Evolutionary conservation across 192 early-diverging fungal genomes (phyloP).

Genomic region (Backusella sp.): DNA sequence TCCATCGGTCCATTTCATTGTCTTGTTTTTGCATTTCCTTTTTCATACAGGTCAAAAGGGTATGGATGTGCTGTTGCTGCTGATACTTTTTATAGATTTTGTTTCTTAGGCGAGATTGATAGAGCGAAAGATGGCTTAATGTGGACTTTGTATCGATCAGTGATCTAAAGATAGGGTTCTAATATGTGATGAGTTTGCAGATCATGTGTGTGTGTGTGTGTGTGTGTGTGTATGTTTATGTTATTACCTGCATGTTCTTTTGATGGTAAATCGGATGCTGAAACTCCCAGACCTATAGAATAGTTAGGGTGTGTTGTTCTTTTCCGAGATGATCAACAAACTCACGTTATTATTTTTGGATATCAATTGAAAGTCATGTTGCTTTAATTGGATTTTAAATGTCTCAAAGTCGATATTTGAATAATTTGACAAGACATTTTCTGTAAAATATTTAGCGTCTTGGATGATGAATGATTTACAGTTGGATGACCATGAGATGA

Average conservation of each 20-base stretch:
- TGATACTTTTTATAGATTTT: background rate
- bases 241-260: background rate
- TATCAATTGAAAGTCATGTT: background rate
- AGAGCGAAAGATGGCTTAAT: background rate
- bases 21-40: background rate
- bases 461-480: background rate
- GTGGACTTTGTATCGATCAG: background rate
- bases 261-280: slow-evolving; percentile 1
- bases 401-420: background rate
- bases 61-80: background rate
- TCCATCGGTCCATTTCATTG: background rate
- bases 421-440: background rate
- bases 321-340: background rate
- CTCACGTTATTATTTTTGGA: background rate
- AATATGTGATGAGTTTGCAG: background rate
- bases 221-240: background rate
- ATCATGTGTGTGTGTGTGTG: background rate
- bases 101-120: background rate
- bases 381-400: background rate
- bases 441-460: background rate
- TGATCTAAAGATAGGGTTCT: background rate
- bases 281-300: background rate
- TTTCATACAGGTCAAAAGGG: background rate
- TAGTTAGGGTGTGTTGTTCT: background rate
- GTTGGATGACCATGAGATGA: background rate